Evolutionary conservation across 2,329 filamentous ascomycete genomes (phyloP).

Genomic region (Nothomitra cinnamomea): DNA sequence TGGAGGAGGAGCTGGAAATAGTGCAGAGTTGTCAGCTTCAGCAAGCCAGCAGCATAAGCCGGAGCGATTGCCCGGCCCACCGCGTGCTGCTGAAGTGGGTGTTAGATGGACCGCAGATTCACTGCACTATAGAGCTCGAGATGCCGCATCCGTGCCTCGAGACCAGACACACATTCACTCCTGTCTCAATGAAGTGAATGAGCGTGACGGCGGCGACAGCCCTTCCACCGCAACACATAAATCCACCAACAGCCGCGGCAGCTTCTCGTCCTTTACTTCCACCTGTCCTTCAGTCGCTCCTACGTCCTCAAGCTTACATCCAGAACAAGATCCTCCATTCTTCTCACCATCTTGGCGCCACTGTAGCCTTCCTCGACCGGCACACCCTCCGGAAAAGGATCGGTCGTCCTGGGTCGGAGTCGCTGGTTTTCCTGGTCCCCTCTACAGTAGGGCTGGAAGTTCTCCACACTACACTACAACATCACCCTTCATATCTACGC

Average conservation of each 20-base stretch:
- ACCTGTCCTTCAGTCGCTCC: neutral
- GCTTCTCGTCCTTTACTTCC: conserved; percentile 1
- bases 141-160: neutral
- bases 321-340: neutral
- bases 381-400: neutral
- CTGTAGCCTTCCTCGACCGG: neutral
- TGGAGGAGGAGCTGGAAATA: neutral
- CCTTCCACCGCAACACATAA: neutral
- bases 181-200: neutral
- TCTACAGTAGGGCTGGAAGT: neutral
- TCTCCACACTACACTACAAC: neutral
- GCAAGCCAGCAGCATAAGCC: neutral
- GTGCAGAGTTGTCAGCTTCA: neutral
- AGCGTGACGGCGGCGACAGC: neutral
- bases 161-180: neutral
- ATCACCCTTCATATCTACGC: neutral
- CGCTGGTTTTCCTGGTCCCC: neutral
- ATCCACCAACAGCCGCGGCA: neutral
- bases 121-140: neutral
- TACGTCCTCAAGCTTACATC: neutral
- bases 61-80: neutral
- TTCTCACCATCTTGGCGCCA: neutral
- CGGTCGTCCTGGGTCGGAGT: neutral
- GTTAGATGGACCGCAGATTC: neutral
- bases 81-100: neutral